Evolutionary conservation across 768 basidiomycete genomes (phyloP), one percentile per base, ranked within the genome.

Genomic region (Mycena vitilis): DNA sequence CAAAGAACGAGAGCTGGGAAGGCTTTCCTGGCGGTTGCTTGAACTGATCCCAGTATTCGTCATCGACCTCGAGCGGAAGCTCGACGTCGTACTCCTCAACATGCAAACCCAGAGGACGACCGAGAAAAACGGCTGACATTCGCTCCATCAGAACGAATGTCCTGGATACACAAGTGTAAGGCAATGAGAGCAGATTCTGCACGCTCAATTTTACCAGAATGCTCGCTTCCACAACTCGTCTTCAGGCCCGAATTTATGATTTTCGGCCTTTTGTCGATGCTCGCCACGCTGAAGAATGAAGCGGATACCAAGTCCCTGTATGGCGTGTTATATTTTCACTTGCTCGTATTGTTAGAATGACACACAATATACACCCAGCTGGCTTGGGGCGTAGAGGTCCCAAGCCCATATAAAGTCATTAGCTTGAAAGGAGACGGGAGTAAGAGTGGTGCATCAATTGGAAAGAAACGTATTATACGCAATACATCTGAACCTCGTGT

Each of bases 51-150:
- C 88, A 90, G 61, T 85, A 89, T 51, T 89, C 88, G 71, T 90
- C 89, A 64, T 81, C 79, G 65, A 79, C 77, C 69, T 89, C 86
- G 20, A 86, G 83, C 38, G 84, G 85, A 4, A 83, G 76, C 57
- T 87, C 86, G 9, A 84, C 79, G 67, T 89, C 87, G 71, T 87
- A 86, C 81, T 88, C 86, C 71, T 86, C 85, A 59, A 87, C 85
- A 45, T 85, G 84, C 5, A 88, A 77, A 4, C 83, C 84, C 53
- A 85, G 80, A 0, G 87, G 86, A 22, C 89, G 78, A 9, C 88
- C 88, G n/a, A 89, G 79, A 6, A 79, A 79, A 4, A 75, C 70
- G 56, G 77, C 75, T 56, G 74, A 68, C n/a, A 72, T 40, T 44
- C 80, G 65, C 45, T 82, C 81, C 54, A 82, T 65, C 23, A 73